Conservation (phyloP, 129 eudicot genomes). For the Lactuca saligna region DNA sequence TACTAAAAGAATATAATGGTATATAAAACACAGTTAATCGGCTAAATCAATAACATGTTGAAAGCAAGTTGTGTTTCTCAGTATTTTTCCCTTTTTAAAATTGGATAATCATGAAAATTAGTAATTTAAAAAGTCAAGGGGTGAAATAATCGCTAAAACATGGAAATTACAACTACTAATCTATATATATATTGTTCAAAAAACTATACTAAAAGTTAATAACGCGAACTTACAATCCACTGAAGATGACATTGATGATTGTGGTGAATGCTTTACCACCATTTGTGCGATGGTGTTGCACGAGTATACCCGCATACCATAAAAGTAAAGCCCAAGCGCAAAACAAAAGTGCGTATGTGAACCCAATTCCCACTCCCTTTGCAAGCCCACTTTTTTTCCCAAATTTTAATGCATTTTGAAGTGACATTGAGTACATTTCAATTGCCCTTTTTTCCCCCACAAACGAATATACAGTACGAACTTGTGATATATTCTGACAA, state of each 20-base stretch:
- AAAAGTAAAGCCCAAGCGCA: conserved; percentile 88
- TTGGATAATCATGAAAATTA: no score
- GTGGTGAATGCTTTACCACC: conserved; percentile 86
- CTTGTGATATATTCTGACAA: conserved; percentile 67
- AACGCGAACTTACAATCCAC: conserved; percentile 73
- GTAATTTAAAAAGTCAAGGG: no score
- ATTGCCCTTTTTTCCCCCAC: conserved; percentile 75
- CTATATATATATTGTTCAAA: background rate
- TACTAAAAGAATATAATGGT: no score
- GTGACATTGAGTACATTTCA: conserved; percentile 58
- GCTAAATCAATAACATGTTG: no score
- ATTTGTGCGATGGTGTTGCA: conserved; percentile 56
- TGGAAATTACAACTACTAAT: no score
- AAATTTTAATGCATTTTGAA: conserved; percentile 62
- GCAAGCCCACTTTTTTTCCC: conserved; percentile 69
- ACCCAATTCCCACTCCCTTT: conserved; percentile 84
- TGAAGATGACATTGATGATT: conserved; percentile 73
- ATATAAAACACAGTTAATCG: no score
- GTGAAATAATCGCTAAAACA: background rate
- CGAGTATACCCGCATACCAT: conserved; percentile 88
- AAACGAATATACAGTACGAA: conserved; percentile 75
- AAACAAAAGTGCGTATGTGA: conserved; percentile 67
- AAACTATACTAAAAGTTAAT: background rate
- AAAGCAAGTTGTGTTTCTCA: no score
- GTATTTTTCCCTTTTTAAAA: no score